A percentile compares a stretch with the other conserved stretches of the same genome.
phyloP scores from a whole-genome alignment of 176 grass and related monocot species.

The Rhynchospora pubera region DNA sequence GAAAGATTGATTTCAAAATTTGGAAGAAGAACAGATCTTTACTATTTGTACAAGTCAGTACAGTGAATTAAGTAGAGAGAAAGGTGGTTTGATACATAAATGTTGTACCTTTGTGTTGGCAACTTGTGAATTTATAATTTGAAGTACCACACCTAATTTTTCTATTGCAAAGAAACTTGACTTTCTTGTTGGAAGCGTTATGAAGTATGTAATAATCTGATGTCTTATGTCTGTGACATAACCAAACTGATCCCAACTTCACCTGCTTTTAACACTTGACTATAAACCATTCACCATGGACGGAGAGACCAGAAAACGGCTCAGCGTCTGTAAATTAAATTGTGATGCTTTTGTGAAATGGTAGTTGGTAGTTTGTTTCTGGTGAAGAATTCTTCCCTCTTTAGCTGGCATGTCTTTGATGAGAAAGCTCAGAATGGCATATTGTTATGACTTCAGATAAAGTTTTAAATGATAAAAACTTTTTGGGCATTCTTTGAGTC shows the following conservation, averaged over 20 bases:
- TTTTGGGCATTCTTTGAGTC: not conserved
- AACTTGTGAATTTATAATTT: constrained; percentile 7
- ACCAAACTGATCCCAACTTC: not conserved
- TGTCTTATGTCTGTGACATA: not conserved
- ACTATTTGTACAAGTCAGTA: not conserved
- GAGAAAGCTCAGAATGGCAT: not conserved
- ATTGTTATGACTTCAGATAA: not conserved
- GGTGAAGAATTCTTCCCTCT: not conserved
- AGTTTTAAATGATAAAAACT: not conserved
- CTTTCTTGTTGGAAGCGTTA: not conserved
- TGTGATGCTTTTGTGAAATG: not conserved
- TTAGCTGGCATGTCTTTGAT: not conserved
- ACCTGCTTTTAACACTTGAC: too few relatives aligned
- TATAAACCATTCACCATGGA: not conserved
- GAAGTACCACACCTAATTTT: not conserved
- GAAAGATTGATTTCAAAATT: not conserved
- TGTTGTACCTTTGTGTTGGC: not conserved
- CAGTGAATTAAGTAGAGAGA: not conserved
- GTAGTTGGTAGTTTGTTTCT: not conserved
- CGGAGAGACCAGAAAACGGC: not conserved
- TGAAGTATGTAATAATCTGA: not conserved
- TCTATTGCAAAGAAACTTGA: not conserved
- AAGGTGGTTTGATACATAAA: not conserved
- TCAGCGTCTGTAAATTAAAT: not conserved
- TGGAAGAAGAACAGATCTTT: not conserved